Base-by-base conservation (phyloP, 352 stramenopile species). In the Pythium coloratum region DNA sequence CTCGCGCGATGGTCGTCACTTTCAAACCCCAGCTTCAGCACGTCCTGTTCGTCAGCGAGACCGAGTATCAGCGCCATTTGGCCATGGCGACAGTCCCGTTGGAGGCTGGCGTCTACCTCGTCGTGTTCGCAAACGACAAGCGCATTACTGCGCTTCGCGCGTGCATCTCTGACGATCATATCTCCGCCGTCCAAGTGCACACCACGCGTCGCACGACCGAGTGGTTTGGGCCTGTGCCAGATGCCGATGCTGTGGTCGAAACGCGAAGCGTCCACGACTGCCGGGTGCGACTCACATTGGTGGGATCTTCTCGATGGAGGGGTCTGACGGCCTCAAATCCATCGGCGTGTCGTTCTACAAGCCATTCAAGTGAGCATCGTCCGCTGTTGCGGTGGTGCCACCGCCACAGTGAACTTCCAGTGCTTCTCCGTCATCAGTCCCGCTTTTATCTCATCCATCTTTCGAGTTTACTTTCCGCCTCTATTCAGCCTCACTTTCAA, bases 131-230 rank as follows among this genome's bases (percentile, higher is more conserved):
- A 3, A 49, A 66, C 6, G 18, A 24, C 12, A 49, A 59, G 14
- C 34, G 30, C 6, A 5, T 53, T 14, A 59, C 47, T 6, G 47
- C 18, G 14, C 1, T 66, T 49, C 36, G 24, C 16, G 47, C 49
- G 24, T 66, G 47, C 18, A 24, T 59, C 7, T 18, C 32, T 33
- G 34, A 40, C 20, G 34, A 59, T 10, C n/a, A 16, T 0, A 66
- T 66, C 30, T 8, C 32, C 18, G 20, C 59, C 9, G 6, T 66
- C 2, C 59, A 44, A 14, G 24, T 58, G 9, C 3, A 36, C 13
- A 66, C 59, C 18, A 66, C 18, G 5, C 49, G 18, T 18, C 59
- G 59, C 59, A 53, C 33, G 7, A 66, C 59, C 33, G 49, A 59
- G 24, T 59, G 59, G 59, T 59, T 66, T 54, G 59, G 59, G 20